Conservation (phyloP, 202 grass and related monocot species). For the Setaria italica region DNA sequence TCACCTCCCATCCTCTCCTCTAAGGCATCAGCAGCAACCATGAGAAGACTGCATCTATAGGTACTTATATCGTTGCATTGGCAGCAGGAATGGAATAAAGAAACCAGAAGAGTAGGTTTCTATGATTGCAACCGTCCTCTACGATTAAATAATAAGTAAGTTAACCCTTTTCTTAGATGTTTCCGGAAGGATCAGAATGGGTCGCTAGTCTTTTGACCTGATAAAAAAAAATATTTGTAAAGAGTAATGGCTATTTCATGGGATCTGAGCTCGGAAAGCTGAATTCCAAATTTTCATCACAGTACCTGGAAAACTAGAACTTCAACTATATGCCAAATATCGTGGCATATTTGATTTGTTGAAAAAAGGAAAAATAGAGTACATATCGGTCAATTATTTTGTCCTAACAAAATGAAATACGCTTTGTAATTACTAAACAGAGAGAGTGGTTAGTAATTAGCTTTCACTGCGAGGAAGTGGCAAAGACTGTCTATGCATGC, state of each 20-base stretch:
- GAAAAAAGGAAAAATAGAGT: neutral
- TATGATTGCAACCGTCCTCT: neutral
- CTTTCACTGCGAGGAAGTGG: no score
- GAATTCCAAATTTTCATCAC: neutral
- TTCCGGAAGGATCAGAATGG: neutral
- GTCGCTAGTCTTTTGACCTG: conserved; percentile 19
- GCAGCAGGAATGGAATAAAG: conserved; percentile 33
- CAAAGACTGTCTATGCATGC: no score
- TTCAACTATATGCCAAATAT: neutral
- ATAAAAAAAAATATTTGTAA: neutral
- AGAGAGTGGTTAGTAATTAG: no score
- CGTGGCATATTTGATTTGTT: neutral
- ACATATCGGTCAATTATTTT: no score
- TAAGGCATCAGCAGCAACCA: conserved; percentile 17
- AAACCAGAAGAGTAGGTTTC: neutral
- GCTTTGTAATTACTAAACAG: no score
- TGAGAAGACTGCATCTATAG: conserved; percentile 13
- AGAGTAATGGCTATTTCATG: neutral
- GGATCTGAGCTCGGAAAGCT: neutral
- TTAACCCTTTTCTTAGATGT: neutral
- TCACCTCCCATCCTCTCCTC: conserved; percentile 42
- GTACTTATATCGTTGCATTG: conserved; percentile 33
- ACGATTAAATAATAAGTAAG: conserved; percentile 17
- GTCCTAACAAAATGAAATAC: no score
- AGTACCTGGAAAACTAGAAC: neutral